phyloP scores from a whole-genome alignment of 2,329 filamentous ascomycete genomes.

The Alternaria hordeiaustralica region DNA sequence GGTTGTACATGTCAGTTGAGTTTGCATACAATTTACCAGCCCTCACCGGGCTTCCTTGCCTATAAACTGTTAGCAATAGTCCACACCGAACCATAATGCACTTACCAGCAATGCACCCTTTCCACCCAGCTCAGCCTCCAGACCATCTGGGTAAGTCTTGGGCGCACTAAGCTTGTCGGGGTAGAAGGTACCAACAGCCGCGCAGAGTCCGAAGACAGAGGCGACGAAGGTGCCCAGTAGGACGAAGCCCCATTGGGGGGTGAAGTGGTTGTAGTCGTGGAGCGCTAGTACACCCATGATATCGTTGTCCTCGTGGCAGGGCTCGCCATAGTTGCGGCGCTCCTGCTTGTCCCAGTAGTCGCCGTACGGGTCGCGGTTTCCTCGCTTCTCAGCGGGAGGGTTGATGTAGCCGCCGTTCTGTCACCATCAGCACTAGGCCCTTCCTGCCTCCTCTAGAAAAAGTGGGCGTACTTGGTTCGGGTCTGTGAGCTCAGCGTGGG shows the following conservation, averaged over 20 bases:
- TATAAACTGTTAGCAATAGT: conserved; percentile 13
- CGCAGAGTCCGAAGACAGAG: conserved; percentile 49
- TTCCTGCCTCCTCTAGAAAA: background rate
- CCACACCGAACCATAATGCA: background rate
- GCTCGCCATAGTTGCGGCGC: conserved; percentile 94
- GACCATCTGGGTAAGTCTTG: conserved; percentile 55
- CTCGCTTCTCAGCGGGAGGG: conserved; percentile 80
- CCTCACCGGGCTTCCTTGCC: conserved; percentile 32
- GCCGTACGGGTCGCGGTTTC: conserved; percentile 89
- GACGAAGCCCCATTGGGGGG: conserved; percentile 73
- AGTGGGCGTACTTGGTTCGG: conserved; percentile 67
- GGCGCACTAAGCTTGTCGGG: conserved; percentile 56
- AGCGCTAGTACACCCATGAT: conserved; percentile 87
- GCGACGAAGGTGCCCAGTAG: conserved; percentile 54
- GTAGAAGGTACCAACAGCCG: conserved; percentile 49
- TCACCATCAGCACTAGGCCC: conserved; percentile 17
- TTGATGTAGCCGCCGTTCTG: conserved; percentile 87
- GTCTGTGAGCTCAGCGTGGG: conserved; percentile 62
- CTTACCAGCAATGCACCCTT: conserved; percentile 50
- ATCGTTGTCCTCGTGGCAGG: conserved; percentile 96
- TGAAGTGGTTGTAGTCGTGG: conserved; percentile 86
- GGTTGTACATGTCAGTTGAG: conserved; percentile 7
- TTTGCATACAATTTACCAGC: conserved; percentile 19
- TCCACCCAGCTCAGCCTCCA: conserved; percentile 58
- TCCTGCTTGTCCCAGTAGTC: conserved; percentile 99